Conservation (phyloP, 495 filamentous ascomycete genomes). For the Aspergillus sparsus region DNA sequence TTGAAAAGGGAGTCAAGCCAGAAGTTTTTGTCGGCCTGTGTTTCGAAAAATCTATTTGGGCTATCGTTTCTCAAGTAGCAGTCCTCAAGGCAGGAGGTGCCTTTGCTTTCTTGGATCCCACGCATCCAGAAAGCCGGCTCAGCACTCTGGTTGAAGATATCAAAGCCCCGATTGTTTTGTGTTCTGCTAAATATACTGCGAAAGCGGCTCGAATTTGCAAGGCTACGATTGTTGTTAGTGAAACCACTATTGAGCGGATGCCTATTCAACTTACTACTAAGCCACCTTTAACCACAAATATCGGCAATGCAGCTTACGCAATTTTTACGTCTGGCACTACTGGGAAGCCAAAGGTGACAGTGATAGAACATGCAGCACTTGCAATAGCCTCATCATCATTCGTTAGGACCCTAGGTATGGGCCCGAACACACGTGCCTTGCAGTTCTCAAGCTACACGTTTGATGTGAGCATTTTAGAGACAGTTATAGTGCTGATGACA, state of each 20-base stretch:
- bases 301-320: conserved; percentile 44
- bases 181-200: conserved; percentile 34
- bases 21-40: conserved; percentile 54
- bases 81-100: conserved; percentile 61
- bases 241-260: conserved; percentile 32
- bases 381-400: conserved; percentile 37
- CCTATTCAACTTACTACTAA: conserved; percentile 25
- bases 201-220: conserved; percentile 37
- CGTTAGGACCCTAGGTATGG: conserved; percentile 45
- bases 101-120: conserved; percentile 59
- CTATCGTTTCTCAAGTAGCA: conserved; percentile 53
- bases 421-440: conserved; percentile 56
- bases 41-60: conserved; percentile 60
- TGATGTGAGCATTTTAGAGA: conserved; percentile 66
- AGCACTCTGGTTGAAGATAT: conserved; percentile 54
- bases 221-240: conserved; percentile 33
- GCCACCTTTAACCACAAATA: conserved; percentile 19
- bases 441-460: conserved; percentile 72
- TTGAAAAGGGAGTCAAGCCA: conserved; percentile 37
- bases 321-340: conserved; percentile 56
- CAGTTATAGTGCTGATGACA: conserved; percentile 62
- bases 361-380: conserved; percentile 46
- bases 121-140: conserved; percentile 56
- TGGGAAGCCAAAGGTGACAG: conserved; percentile 52
- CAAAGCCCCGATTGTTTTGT: conserved; percentile 41